These are phyloP conservation scores for Cystofilobasidium capitatum DNA, from an alignment of 768 basidiomycete species.

Conservation along the genomic window DNA sequence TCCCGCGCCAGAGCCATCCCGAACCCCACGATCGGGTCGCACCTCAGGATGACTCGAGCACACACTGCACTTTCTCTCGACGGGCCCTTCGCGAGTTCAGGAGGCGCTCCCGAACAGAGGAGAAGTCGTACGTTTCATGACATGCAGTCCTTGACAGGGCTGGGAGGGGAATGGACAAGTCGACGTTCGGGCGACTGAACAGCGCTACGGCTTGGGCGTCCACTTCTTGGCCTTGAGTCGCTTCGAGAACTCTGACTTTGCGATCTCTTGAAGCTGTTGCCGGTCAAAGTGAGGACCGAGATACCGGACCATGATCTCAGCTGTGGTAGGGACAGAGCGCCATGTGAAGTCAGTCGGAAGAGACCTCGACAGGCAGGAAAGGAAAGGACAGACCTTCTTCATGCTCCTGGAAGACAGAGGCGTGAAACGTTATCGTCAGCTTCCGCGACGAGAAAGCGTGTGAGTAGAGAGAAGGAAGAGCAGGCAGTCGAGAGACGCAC, in stretches of 20 bases:
- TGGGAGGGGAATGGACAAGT: too few relatives aligned
- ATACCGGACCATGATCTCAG: slow-evolving; percentile 14
- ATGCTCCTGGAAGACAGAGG: not conserved
- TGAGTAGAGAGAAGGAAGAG: not conserved
- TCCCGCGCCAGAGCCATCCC: too few relatives aligned
- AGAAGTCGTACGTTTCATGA: too few relatives aligned
- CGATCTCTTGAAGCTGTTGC: slow-evolving; percentile 16
- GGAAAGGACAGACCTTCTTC: not conserved
- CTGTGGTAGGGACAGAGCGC: not conserved
- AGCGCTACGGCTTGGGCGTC: not conserved
- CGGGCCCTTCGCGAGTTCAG: too few relatives aligned
- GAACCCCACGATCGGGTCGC: too few relatives aligned
- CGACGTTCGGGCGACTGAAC: too few relatives aligned
- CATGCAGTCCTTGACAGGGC: too few relatives aligned
- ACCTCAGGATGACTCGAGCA: too few relatives aligned
- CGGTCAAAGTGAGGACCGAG: slow-evolving; percentile 20
- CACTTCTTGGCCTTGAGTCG: not conserved
- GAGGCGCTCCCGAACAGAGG: too few relatives aligned
- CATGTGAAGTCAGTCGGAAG: not conserved
- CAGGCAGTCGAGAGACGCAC: not conserved
- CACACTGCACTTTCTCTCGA: too few relatives aligned
- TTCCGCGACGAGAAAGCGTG: not conserved
- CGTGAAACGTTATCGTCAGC: not conserved
- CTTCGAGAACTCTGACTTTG: not conserved
- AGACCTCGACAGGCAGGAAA: not conserved